These are phyloP conservation scores for Thermomucor indicae-seudaticae DNA, from an alignment of 371 early-diverging fungal genomes.

Conservation along the genomic window DNA sequence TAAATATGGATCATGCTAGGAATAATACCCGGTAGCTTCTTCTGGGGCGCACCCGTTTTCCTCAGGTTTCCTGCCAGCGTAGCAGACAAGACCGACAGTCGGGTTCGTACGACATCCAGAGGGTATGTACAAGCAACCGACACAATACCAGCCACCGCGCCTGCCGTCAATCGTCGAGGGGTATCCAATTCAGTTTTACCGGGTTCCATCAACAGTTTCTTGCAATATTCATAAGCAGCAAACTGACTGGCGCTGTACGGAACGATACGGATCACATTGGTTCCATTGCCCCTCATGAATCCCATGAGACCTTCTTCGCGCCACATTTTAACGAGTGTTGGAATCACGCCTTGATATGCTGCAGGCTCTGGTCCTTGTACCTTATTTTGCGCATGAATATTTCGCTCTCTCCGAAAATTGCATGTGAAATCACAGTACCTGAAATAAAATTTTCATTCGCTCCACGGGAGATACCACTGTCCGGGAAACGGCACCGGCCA, in stretches of 20 bases:
- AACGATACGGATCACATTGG: conserved; percentile 88
- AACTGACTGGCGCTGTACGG: conserved; percentile 92
- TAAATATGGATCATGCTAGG: conserved; percentile 66
- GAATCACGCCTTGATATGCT: conserved; percentile 65
- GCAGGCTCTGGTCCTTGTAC: conserved; percentile 71
- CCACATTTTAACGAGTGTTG: conserved; percentile 81
- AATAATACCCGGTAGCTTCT: conserved; percentile 67
- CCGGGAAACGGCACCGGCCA: conserved; percentile 90
- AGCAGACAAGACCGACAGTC: conserved; percentile 76
- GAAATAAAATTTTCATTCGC: conserved; percentile 89
- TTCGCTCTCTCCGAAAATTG: conserved; percentile 12
- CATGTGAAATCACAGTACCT: conserved; percentile 48
- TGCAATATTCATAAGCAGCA: conserved; percentile 80
- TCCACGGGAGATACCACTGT: conserved; percentile 92
- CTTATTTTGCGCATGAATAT: conserved; percentile 26
- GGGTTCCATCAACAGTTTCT: conserved; percentile 62
- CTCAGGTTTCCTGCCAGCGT: conserved; percentile 19
- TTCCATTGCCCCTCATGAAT: conserved; percentile 90
- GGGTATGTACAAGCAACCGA: conserved; percentile 87
- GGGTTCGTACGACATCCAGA: conserved; percentile 83
- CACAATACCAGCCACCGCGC: conserved; percentile 81
- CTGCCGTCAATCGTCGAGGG: conserved; percentile 67
- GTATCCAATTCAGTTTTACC: conserved; percentile 72
- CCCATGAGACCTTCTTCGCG: conserved; percentile 82
- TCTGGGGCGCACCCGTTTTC: conserved; percentile 8